Evolutionary conservation across 495 filamentous ascomycete species (phyloP).

Genomic region (Neurospora sp.): DNA sequence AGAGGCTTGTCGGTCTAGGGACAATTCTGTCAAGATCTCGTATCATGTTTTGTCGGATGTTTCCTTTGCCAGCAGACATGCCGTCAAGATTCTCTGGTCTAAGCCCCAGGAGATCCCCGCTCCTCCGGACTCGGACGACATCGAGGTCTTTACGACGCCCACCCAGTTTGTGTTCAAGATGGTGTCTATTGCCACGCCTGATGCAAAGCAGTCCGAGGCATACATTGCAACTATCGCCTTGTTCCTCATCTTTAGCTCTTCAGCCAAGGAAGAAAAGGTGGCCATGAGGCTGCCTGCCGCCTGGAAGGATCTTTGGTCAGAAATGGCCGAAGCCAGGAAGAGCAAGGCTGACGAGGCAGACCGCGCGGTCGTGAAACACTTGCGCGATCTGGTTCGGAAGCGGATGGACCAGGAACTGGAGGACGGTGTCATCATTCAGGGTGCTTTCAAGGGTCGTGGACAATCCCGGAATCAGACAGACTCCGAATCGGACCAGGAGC

Average conservation of each 20-base stretch:
- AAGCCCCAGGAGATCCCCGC: slow-evolving; percentile 55
- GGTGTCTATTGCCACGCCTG: slow-evolving; percentile 64
- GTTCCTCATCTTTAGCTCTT: slow-evolving; percentile 67
- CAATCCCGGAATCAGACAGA: slow-evolving; percentile 37
- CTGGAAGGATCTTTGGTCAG: slow-evolving; percentile 81
- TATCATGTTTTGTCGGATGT: slow-evolving; percentile 61
- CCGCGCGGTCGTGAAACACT: slow-evolving; percentile 48
- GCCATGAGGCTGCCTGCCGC: slow-evolving; percentile 64
- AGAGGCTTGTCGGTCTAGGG: slow-evolving; percentile 77
- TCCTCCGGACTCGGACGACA: slow-evolving; percentile 24
- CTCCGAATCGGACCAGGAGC: slow-evolving; percentile 31
- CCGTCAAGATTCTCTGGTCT: slow-evolving; percentile 69
- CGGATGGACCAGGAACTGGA: slow-evolving; percentile 49
- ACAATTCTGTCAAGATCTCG: slow-evolving; percentile 52
- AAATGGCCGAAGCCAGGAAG: slow-evolving; percentile 62
- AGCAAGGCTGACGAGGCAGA: slow-evolving; percentile 58
- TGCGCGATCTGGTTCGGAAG: slow-evolving; percentile 51
- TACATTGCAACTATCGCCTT: slow-evolving; percentile 75
- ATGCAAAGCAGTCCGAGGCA: slow-evolving; percentile 69
- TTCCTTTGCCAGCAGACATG: slow-evolving; percentile 62
- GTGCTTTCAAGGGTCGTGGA: slow-evolving; percentile 58
- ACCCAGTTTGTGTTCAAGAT: slow-evolving; percentile 53
- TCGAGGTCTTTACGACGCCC: slow-evolving; percentile 34
- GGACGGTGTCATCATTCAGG: slow-evolving; percentile 65
- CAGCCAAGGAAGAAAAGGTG: slow-evolving; percentile 74